Evolutionary conservation across 2,329 filamentous ascomycete species (phyloP).

Genomic region (Ophiostoma pallidulum): DNA sequence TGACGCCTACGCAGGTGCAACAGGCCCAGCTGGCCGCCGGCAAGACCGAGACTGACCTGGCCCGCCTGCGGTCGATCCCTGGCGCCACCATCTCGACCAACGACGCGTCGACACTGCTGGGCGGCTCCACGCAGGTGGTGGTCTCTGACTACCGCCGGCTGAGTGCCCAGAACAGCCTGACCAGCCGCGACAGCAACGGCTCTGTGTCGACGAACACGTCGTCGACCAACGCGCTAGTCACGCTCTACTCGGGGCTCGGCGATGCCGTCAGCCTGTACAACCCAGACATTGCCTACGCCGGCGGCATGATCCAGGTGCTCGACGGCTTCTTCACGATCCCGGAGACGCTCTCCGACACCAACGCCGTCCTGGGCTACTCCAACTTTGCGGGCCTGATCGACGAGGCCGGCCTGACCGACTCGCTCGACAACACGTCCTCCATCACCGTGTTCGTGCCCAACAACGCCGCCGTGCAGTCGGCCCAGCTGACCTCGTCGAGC

Average conservation of each 20-base stretch:
- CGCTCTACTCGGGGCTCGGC: slow-evolving; percentile 14
- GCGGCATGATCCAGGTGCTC: slow-evolving; percentile 12
- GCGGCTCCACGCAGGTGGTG: slow-evolving; percentile 12
- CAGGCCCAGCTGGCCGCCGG: slow-evolving; percentile 12
- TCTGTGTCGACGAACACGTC: slow-evolving; percentile 11
- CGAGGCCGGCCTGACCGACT: slow-evolving; percentile 3
- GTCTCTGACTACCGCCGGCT: slow-evolving; percentile 13
- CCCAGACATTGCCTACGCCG: slow-evolving; percentile 9
- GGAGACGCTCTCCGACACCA: slow-evolving; percentile 9
- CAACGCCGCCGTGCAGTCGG: slow-evolving; percentile 13
- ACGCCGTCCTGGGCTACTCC: slow-evolving; percentile 10
- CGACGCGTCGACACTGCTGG: slow-evolving; percentile 3
- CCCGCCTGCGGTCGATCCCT: slow-evolving; percentile 11
- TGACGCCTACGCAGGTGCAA: slow-evolving; percentile 10
- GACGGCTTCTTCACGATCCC: slow-evolving; percentile 14
- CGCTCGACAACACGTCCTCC: slow-evolving; percentile 13
- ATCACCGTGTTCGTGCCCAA: slow-evolving; percentile 14
- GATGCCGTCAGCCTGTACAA: slow-evolving; percentile 12
- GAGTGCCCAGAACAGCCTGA: not conserved
- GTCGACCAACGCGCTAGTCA: slow-evolving; percentile 7
- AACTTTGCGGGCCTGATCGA: slow-evolving; percentile 10
- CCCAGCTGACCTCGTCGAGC: slow-evolving; percentile 4
- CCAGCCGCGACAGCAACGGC: slow-evolving; percentile 1
- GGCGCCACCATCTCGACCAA: slow-evolving; percentile 10
- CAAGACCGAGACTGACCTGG: slow-evolving; percentile 8